phyloP scores from a whole-genome alignment of 345 rosid genomes.

The Dovyalis caffra region DNA sequence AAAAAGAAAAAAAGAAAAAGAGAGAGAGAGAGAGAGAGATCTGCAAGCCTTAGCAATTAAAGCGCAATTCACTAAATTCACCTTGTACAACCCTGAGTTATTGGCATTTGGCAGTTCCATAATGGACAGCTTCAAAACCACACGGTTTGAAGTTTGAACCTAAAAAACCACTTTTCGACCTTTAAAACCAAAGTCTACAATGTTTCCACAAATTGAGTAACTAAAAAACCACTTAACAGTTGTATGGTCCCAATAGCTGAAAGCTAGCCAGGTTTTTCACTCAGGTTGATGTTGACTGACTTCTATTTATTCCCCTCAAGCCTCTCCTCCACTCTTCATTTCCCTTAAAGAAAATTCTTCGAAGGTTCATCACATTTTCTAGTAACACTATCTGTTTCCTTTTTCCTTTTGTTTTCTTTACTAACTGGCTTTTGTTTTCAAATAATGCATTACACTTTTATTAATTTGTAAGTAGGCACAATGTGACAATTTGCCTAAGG shows the following conservation, averaged over 20 bases:
- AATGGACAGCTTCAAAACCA: slow-evolving; percentile 15
- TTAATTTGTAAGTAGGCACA: neutral
- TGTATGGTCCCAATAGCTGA: slow-evolving; percentile 33
- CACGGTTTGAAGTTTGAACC: slow-evolving; percentile 26
- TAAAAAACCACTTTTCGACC: slow-evolving; percentile 1
- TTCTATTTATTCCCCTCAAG: slow-evolving; percentile 41
- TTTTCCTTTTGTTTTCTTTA: neutral
- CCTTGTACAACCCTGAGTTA: neutral
- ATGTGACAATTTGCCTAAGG: neutral
- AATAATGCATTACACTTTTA: neutral
- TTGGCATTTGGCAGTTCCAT: slow-evolving; percentile 11
- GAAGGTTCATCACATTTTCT: slow-evolving; percentile 20
- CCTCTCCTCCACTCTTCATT: slow-evolving; percentile 20
- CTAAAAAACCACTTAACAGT: neutral
- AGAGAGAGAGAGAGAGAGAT: no score
- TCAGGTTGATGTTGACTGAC: slow-evolving; percentile 35
- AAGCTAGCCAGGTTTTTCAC: slow-evolving; percentile 19
- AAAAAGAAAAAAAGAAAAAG: no score
- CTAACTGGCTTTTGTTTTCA: no score
- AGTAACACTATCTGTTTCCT: neutral
- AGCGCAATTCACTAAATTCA: neutral
- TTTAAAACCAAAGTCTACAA: neutral
- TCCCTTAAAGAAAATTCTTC: slow-evolving; percentile 26
- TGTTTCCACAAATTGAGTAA: slow-evolving; percentile 10
- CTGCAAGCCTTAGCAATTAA: no score